Conservation (phyloP, 2,329 filamentous ascomycete species). For the Monosporascus sp. region DNA sequence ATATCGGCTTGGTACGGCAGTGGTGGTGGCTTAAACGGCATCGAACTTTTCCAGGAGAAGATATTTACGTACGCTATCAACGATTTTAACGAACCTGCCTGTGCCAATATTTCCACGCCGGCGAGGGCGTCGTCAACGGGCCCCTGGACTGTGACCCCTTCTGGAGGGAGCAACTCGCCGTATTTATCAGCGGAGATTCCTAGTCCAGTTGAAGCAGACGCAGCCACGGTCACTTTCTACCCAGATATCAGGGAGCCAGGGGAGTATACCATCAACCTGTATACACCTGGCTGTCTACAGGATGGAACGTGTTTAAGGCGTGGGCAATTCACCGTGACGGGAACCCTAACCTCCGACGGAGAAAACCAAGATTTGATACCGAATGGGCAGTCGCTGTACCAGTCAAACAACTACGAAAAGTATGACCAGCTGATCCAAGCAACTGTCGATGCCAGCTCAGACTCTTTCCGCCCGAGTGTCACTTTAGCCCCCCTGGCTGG, state of each 20-base stretch:
- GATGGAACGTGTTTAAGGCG: constrained; percentile 72
- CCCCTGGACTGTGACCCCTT: constrained; percentile 67
- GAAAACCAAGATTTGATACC: constrained; percentile 44
- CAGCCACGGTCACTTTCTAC: constrained; percentile 68
- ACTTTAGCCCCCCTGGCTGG: constrained; percentile 67
- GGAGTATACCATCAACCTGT: constrained; percentile 86
- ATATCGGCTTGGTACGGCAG: constrained; percentile 82
- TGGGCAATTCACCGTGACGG: constrained; percentile 78
- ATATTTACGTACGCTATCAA: constrained; percentile 82
- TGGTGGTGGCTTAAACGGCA: constrained; percentile 79
- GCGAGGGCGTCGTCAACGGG: constrained; percentile 68
- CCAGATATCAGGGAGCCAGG: constrained; percentile 86
- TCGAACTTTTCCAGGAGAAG: constrained; percentile 82
- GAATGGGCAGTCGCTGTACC: constrained; percentile 57
- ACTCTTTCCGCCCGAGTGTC: constrained; percentile 72
- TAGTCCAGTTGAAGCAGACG: constrained; percentile 48
- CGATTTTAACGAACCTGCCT: constrained; percentile 83
- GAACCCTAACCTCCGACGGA: constrained; percentile 53
- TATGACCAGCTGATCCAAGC: constrained; percentile 91
- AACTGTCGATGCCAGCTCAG: constrained; percentile 69
- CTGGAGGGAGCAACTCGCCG: constrained; percentile 64
- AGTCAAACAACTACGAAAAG: constrained; percentile 95
- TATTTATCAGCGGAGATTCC: constrained; percentile 69
- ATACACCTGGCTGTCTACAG: constrained; percentile 83
- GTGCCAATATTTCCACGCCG: constrained; percentile 58